Evolutionary conservation across 441 rosid genomes (phyloP), one percentile per base, ranked within the genome.

Genomic region (Arabidopsis lyrata): DNA sequence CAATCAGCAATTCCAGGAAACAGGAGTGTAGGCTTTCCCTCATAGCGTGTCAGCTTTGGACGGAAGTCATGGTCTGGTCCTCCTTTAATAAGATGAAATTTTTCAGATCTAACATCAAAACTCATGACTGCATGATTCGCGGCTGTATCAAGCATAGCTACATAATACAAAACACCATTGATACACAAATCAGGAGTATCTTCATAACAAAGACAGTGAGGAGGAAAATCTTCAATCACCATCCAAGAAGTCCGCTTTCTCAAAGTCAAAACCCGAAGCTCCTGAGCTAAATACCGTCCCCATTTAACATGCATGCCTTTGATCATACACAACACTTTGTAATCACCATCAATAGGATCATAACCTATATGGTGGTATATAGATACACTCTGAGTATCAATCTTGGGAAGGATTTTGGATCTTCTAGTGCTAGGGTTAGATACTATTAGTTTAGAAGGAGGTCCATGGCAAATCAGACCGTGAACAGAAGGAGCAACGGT

Each of bases 391-490:
- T 4, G 22, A n/a, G 58, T 16, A 45, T 73, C 65, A 18, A 64
- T 36, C 36, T 35, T 64, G 0, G 58, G 77, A 4, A 73, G 24
- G 45, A 44, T 3, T 8, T 56, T 64, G 39, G 70, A 20, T 4
- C 20, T 1, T 64, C 64, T 63, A 1, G 70, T 63, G 18, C 58
- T 73, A 73, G 64, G 77, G 32, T 73, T 63, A 18, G 47, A 63
- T 2, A 64, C 29, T 29, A 22, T 35, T 7, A 73, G 64, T 2
- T 24, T 2, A n/a, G 20, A 32, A 44, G 70, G 48, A 63, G 18
- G 8, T 63, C 70, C 70, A 44, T 63, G 15, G 29, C 76, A 72
- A 53, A 72, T 32, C 76, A 72, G 44, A n/a, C 76, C 63, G 16
- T 72, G 55, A 6, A 62, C 69, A 50, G 68, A 70, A 1, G 62